Evolutionary conservation across 2,329 filamentous ascomycete genomes (phyloP), one percentile per base, ranked within the genome.

Genomic region (Colletotrichum plurivorum): DNA sequence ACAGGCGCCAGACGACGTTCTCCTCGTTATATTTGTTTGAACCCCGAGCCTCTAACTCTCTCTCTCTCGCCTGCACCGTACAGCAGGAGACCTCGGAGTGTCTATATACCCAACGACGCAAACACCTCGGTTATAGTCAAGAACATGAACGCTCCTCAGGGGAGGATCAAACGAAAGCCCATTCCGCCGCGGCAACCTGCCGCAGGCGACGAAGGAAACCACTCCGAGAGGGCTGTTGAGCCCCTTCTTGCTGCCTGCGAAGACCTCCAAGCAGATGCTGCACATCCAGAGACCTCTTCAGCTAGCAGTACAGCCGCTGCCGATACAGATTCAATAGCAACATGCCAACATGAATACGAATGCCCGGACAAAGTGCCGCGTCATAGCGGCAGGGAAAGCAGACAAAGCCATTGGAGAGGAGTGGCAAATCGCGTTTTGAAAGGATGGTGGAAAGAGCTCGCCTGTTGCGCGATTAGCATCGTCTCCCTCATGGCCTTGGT

Each of bases 401-500:
- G 1, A 43, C 41, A 13, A 43, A 43, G 41, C 5, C 41, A 6
- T 2, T 6, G 41, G 41, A 3, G 16, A 43, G 13, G 41, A 7
- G 12, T 16, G 4, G 41, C 41, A 12, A 43, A 13, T 13, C 41
- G 41, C 5, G 6, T 43, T 16, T 16, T 13, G 41, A 22, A 18
- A 20, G 56, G 45, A 1, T 59, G 56, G 56, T 51, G 56, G 45
- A 45, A 49, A n/a, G 56, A 59, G 45, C 5, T 51, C 5, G 6
- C 39, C 25, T 59, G 45, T 5, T 59, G 27, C 5, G n/a, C 13
- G 10, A 25, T 59, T 27, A 41, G 56, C 5, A 22, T 59, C 8
- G 27, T n/a, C 10, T 16, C 56, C 31, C 15, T 62, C 22, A 48
- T 4, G 16, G 59, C 25, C 3, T 20, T 62, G 27, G 20, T 53